phyloP scores from a whole-genome alignment of 306 rosid species.

The Quercus alba region DNA sequence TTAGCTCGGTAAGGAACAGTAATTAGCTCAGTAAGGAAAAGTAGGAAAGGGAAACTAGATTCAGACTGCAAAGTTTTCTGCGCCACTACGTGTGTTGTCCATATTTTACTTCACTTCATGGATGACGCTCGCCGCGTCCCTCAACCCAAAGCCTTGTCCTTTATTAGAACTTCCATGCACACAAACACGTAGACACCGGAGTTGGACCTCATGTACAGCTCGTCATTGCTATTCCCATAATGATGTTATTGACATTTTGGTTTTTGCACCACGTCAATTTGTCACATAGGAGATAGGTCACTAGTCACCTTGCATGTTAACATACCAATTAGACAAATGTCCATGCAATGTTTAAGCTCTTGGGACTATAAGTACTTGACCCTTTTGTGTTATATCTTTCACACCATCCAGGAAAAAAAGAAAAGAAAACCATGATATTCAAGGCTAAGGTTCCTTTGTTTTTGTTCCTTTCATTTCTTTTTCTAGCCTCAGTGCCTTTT shows the following conservation, averaged over 20 bases:
- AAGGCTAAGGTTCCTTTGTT: conserved; percentile 1
- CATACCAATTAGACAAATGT: conserved; percentile 5
- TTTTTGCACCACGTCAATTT: conserved; percentile 7
- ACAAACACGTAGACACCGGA: conserved; percentile 13
- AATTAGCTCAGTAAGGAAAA: too few species aligned
- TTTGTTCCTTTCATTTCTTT: conserved; percentile 11
- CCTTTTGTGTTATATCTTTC: not conserved
- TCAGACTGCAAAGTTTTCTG: too few species aligned
- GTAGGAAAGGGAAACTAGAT: too few species aligned
- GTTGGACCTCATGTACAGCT: not conserved
- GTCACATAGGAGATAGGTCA: conserved; percentile 31
- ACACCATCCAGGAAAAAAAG: not conserved
- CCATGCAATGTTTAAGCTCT: not conserved
- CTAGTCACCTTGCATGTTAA: conserved; percentile 39
- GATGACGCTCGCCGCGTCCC: conserved; percentile 30
- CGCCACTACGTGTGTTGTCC: not conserved
- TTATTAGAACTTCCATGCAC: conserved; percentile 19
- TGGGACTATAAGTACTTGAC: not conserved
- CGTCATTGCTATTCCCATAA: not conserved
- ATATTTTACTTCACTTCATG: not conserved
- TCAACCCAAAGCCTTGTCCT: conserved; percentile 3
- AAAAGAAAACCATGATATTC: not conserved
- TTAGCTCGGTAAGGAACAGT: too few species aligned
- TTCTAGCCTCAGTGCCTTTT: not conserved
- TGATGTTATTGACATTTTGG: not conserved